Evolutionary conservation across 1,284 basidiomycete genomes (phyloP).

Genomic region (Serendipita sp.): DNA sequence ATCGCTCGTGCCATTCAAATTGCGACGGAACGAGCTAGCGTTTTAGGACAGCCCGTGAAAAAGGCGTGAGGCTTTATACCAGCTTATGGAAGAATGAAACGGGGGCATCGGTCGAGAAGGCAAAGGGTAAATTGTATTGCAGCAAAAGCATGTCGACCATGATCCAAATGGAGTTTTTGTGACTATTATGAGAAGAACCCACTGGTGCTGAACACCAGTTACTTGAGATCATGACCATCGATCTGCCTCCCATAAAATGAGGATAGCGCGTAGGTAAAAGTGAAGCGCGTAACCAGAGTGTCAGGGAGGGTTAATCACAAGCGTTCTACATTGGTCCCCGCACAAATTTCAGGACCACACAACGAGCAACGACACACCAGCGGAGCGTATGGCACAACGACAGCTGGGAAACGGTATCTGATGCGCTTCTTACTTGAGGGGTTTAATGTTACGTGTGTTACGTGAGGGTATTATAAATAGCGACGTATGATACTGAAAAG

Average conservation of each 20-base stretch:
- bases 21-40: constrained; percentile 76
- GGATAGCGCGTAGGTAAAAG: constrained; percentile 47
- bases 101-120: neutral
- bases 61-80: constrained; percentile 2
- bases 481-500: too few relatives aligned
- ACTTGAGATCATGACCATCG: neutral
- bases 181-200: neutral
- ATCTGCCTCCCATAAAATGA: constrained; percentile 64
- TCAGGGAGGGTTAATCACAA: constrained; percentile 42
- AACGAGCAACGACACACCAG: too few relatives aligned
- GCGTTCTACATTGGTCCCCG: neutral
- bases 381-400: too few relatives aligned
- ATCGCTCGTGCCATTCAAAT: constrained; percentile 93
- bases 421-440: too few relatives aligned
- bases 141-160: constrained; percentile 2
- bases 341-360: too few relatives aligned
- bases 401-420: too few relatives aligned
- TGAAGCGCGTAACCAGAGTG: constrained; percentile 70
- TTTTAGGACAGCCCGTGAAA: constrained; percentile 46
- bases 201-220: too few relatives aligned
- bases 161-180: neutral
- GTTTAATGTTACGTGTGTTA: too few relatives aligned
- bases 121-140: neutral
- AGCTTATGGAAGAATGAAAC: neutral
- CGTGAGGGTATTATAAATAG: too few relatives aligned